Percentiles rank a stretch among this genome's conserved stretches.
phyloP scores from a whole-genome alignment of 139 green algal species.

The Ostreobium quekettii region DNA sequence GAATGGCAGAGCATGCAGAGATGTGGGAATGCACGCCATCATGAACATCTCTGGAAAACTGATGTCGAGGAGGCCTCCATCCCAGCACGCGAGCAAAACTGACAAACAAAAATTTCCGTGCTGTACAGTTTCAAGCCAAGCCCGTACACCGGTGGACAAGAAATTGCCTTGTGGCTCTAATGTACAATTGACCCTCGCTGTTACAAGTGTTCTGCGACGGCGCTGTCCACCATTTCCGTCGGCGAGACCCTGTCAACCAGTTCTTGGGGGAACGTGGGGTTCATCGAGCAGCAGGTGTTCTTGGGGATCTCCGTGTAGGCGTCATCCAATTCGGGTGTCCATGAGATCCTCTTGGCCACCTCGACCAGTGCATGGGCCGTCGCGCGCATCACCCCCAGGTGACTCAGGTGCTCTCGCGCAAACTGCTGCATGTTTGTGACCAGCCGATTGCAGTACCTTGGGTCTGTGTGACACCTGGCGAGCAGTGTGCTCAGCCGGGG shows the following conservation, averaged over 20 bases:
- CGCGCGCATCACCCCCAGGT: conserved; percentile 9
- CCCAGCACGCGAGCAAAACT: too few species aligned
- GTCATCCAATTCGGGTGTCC: neutral
- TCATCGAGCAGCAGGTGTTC: neutral
- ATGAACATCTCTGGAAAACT: too few species aligned
- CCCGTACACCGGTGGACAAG: too few species aligned
- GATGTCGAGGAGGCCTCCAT: too few species aligned
- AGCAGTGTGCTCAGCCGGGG: neutral
- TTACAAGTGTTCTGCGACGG: too few species aligned
- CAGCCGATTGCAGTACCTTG: neutral
- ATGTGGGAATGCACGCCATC: too few species aligned
- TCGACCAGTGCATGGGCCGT: neutral
- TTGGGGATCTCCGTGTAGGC: neutral
- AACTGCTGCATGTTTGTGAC: neutral
- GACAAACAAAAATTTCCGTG: too few species aligned
- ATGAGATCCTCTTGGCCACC: neutral
- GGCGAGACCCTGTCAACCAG: neutral
- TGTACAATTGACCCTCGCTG: too few species aligned
- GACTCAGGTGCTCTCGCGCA: conserved; percentile 5
- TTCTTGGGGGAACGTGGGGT: conserved; percentile 1
- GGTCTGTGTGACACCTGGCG: too few species aligned
- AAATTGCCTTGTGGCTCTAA: too few species aligned
- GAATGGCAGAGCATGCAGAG: too few species aligned
- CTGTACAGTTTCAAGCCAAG: too few species aligned
- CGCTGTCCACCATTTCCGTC: neutral